Evolutionary conservation across 2,329 filamentous ascomycete genomes (phyloP).

Genomic region (Cyanodermella asteris): DNA sequence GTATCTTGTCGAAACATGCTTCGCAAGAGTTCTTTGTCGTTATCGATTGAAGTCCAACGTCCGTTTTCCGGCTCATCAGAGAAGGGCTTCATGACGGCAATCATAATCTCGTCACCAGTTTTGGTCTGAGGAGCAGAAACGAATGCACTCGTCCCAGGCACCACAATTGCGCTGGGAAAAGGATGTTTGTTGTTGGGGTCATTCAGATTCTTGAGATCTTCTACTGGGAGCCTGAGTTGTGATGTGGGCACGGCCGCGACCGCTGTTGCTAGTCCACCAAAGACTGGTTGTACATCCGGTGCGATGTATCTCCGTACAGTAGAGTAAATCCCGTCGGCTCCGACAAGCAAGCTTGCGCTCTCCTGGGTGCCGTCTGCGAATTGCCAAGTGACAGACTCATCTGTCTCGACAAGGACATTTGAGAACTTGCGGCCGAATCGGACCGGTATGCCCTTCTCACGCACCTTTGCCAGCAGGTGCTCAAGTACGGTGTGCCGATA

Average conservation of each 20-base stretch:
- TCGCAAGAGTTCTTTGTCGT: slow-evolving; percentile 19
- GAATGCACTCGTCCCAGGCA: slow-evolving; percentile 26
- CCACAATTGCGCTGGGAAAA: slow-evolving; percentile 21
- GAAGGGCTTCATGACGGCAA: slow-evolving; percentile 22
- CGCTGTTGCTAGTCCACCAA: slow-evolving; percentile 21
- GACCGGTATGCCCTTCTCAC: slow-evolving; percentile 20
- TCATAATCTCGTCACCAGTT: slow-evolving; percentile 27
- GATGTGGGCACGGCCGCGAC: slow-evolving; percentile 1
- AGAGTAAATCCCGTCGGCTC: slow-evolving; percentile 39
- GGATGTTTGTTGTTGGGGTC: too few relatives aligned
- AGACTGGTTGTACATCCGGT: slow-evolving; percentile 26
- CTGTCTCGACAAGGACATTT: slow-evolving; percentile 20
- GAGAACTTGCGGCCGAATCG: slow-evolving; percentile 27
- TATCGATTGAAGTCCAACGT: slow-evolving; percentile 20
- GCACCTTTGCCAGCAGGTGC: slow-evolving; percentile 22
- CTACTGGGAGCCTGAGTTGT: slow-evolving; percentile 9
- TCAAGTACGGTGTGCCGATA: slow-evolving; percentile 31
- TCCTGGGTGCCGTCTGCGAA: slow-evolving; percentile 25
- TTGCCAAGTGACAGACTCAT: slow-evolving; percentile 21
- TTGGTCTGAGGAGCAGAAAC: slow-evolving; percentile 26
- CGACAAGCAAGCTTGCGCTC: slow-evolving; percentile 26
- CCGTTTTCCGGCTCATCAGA: slow-evolving; percentile 19
- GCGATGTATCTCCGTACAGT: slow-evolving; percentile 29
- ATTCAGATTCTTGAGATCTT: too few relatives aligned
- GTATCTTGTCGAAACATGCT: slow-evolving; percentile 16